Evolutionary conservation across 306 rosid species (phyloP).

Genomic region (Rosa lucieae): DNA sequence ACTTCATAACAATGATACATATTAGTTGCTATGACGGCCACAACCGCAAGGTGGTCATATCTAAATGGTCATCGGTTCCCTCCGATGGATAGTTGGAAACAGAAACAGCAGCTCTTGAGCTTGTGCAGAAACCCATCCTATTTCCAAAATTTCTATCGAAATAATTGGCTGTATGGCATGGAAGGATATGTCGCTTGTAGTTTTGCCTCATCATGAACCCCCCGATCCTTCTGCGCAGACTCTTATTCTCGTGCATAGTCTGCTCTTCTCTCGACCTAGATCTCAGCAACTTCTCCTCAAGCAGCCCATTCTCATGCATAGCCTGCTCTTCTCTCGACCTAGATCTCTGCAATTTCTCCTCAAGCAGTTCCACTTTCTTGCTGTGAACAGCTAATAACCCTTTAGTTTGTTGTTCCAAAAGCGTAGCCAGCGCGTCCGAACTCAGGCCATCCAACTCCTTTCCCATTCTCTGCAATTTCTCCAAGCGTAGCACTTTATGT

Average conservation of each 20-base stretch:
- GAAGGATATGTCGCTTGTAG: neutral
- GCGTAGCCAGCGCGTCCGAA: neutral
- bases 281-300: neutral
- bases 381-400: neutral
- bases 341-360: neutral
- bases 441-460: neutral
- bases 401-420: neutral
- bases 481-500: neutral
- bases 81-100: neutral
- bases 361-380: neutral
- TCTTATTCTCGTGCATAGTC: neutral
- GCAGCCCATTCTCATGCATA: neutral
- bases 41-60: neutral
- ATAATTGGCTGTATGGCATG: neutral
- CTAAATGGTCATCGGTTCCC: neutral
- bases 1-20: neutral
- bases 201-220: neutral
- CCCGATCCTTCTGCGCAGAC: neutral
- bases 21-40: neutral
- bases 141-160: neutral
- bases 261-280: neutral
- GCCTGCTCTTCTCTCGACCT: neutral
- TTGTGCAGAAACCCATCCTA: neutral
- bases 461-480: neutral
- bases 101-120: neutral